Conservation (phyloP, 805 yeast genomes). For the Pichia californica region DNA sequence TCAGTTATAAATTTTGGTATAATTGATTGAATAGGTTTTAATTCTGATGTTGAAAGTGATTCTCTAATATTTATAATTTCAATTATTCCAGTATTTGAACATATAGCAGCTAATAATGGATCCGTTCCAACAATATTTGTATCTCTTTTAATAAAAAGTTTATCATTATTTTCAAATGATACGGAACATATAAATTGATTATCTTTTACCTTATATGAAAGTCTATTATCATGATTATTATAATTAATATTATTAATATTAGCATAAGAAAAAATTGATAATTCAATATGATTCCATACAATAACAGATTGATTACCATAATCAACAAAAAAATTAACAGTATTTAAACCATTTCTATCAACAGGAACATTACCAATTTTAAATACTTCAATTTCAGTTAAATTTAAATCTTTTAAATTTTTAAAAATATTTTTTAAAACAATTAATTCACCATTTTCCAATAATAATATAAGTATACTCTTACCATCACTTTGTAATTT, state of each 20-base stretch:
- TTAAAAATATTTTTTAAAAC: conserved; percentile 17
- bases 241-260: conserved; percentile 1
- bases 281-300: conserved; percentile 14
- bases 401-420: conserved; percentile 7
- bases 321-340: conserved; percentile 22
- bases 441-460: conserved; percentile 21
- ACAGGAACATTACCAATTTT: conserved; percentile 7
- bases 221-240: conserved; percentile 2
- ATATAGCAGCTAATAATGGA: conserved; percentile 25
- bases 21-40: conserved; percentile 14
- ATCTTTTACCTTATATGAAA: conserved; percentile 2
- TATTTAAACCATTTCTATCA: conserved; percentile 1
- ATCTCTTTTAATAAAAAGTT: conserved; percentile 13
- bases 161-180: conserved; percentile 20
- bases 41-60: conserved; percentile 11
- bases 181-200: conserved; percentile 16
- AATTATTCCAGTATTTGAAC: conserved; percentile 36
- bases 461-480: conserved; percentile 20
- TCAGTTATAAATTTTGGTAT: conserved; percentile 20
- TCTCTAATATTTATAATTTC: conserved; percentile 38
- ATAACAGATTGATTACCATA: conserved; percentile 26
- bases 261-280: conserved; percentile 19
- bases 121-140: conserved; percentile 25
- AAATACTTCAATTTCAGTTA: conserved; percentile 4
- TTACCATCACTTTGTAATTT: conserved; percentile 27